These are phyloP conservation scores for Rauvolfia tetraphylla DNA, from an alignment of 257 asterid species.

Conservation along the genomic window DNA sequence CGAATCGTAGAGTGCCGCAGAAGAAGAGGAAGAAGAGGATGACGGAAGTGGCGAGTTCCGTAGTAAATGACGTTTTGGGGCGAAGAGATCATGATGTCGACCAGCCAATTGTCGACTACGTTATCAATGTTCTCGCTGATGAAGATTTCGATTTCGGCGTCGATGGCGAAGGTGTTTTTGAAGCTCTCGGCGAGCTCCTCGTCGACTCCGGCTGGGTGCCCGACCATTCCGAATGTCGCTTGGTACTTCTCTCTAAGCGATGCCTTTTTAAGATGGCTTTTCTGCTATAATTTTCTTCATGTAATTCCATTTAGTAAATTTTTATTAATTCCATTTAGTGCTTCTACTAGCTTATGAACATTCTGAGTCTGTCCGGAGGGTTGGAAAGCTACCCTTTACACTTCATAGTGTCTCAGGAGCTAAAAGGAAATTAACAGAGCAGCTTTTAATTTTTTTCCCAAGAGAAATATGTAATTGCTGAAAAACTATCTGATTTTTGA, in stretches of 20 bases:
- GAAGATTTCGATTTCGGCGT: slow-evolving; percentile 94
- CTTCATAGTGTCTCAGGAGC: background rate
- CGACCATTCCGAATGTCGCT: slow-evolving; percentile 71
- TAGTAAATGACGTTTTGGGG: slow-evolving; percentile 85
- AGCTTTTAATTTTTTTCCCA: background rate
- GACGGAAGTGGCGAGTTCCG: slow-evolving; percentile 88
- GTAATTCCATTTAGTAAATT: background rate
- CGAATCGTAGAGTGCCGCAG: background rate
- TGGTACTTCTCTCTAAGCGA: slow-evolving; percentile 36
- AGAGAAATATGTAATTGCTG: background rate
- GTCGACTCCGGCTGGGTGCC: slow-evolving; percentile 78
- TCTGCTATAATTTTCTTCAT: background rate
- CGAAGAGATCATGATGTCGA: slow-evolving; percentile 67
- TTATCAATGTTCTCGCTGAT: slow-evolving; percentile 89
- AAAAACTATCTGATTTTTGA: background rate
- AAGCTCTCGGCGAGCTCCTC: slow-evolving; percentile 86
- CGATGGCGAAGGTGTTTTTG: slow-evolving; percentile 94
- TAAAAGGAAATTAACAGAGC: background rate
- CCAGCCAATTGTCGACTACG: slow-evolving; percentile 84
- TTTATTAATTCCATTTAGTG: background rate
- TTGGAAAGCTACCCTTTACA: too few species aligned
- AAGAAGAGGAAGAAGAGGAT: slow-evolving; percentile 25
- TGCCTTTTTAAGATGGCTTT: background rate
- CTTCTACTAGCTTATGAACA: background rate
- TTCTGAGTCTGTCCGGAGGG: too few species aligned